phyloP scores from a whole-genome alignment of 352 stramenopile genomes.

The Pythium rishiriense region DNA sequence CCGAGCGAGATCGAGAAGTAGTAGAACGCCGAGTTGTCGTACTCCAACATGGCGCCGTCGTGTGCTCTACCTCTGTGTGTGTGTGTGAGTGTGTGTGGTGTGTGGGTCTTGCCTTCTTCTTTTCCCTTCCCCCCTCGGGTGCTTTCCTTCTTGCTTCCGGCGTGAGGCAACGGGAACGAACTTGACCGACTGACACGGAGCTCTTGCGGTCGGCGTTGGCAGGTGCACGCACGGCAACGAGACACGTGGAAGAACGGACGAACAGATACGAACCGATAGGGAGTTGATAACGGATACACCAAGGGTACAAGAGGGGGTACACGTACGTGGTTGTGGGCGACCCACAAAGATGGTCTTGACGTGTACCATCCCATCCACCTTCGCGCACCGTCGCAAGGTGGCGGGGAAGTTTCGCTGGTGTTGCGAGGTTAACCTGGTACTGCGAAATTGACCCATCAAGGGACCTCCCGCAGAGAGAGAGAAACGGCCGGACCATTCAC shows the following conservation, averaged over 20 bases:
- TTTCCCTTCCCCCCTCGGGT: no score
- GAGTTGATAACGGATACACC: background rate
- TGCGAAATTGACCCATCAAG: no score
- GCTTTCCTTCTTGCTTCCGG: background rate
- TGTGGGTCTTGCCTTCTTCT: no score
- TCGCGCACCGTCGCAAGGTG: no score
- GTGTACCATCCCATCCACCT: no score
- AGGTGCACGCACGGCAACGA: conserved; percentile 21
- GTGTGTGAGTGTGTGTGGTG: background rate
- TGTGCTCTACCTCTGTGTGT: background rate
- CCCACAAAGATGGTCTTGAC: no score
- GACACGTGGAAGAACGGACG: conserved; percentile 31
- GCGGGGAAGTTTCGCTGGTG: no score
- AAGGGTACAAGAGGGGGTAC: background rate
- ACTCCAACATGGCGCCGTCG: conserved; percentile 91
- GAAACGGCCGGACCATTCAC: no score
- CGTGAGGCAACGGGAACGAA: conserved; percentile 9
- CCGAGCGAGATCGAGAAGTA: conserved; percentile 98
- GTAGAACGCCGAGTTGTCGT: conserved; percentile 99
- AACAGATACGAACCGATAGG: conserved; percentile 25
- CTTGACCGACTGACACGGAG: conserved; percentile 15
- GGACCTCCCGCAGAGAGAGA: no score
- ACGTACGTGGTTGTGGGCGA: background rate
- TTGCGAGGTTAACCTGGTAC: no score
- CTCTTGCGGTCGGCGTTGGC: background rate